phyloP scores from a whole-genome alignment of 1,284 basidiomycete genomes.

The Ustilago lituana region DNA sequence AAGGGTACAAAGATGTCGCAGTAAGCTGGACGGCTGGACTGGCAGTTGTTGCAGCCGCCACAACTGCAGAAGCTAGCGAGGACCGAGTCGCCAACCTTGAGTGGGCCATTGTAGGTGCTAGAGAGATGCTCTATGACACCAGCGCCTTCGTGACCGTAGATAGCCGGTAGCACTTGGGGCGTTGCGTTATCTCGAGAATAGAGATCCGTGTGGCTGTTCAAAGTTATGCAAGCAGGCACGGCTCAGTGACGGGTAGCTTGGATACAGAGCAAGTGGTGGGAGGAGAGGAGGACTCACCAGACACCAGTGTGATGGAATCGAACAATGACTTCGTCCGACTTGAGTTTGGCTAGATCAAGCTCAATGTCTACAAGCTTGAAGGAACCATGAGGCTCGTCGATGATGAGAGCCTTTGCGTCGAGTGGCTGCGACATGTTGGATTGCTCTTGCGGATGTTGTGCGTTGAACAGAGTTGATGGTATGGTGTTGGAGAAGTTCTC shows the following conservation, averaged over 20 bases:
- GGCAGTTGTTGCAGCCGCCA: conserved; percentile 27
- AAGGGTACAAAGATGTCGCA: conserved; percentile 23
- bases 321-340: conserved; percentile 19
- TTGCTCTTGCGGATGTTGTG: not conserved
- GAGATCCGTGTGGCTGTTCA: conserved; percentile 29
- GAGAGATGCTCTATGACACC: conserved; percentile 25
- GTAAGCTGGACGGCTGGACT: conserved; percentile 15
- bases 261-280: too few species aligned
- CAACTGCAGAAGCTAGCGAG: conserved; percentile 39
- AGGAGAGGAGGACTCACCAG: too few species aligned
- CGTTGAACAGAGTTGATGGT: too few species aligned
- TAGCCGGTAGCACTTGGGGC: conserved; percentile 10
- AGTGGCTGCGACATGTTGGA: conserved; percentile 8
- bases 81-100: conserved; percentile 23
- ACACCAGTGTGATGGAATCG: conserved; percentile 25
- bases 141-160: conserved; percentile 32
- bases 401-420: conserved; percentile 20
- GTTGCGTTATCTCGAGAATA: conserved; percentile 5
- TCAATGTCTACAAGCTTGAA: conserved; percentile 27
- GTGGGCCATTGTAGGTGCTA: conserved; percentile 7
- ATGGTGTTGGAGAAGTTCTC: too few species aligned
- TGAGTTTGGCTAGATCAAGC: conserved; percentile 18
- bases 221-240: too few species aligned
- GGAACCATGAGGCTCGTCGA: conserved; percentile 9
- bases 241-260: too few species aligned